These are phyloP conservation scores for Salix dunnii DNA, from an alignment of 345 rosid genomes.

Conservation along the genomic window DNA sequence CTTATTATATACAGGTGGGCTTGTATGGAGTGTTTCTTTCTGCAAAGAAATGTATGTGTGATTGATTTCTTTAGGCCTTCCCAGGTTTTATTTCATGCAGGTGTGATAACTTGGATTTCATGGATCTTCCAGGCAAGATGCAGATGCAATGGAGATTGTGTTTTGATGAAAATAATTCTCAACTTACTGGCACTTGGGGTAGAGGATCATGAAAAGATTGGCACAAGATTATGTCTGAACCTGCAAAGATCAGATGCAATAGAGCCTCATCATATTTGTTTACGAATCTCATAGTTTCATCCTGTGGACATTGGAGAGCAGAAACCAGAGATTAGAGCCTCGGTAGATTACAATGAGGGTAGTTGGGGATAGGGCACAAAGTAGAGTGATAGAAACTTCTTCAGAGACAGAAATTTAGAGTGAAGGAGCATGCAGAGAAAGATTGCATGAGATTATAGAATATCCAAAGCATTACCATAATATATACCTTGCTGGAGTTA, in stretches of 20 bases:
- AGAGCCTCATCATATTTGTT: constrained; percentile 39
- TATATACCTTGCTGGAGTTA: too few relatives aligned
- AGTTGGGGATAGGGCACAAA: not conserved
- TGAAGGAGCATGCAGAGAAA: not conserved
- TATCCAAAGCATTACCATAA: too few relatives aligned
- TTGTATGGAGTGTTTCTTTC: not conserved
- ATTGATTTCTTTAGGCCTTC: not conserved
- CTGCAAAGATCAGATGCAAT: constrained; percentile 54
- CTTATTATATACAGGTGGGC: too few relatives aligned
- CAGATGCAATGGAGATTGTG: not conserved
- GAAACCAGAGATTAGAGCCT: constrained; percentile 10
- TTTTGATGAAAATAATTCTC: constrained; percentile 4
- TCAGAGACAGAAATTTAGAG: not conserved
- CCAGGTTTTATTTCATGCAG: not conserved
- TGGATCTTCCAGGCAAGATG: too few relatives aligned
- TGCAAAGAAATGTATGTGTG: not conserved
- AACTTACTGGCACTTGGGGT: constrained; percentile 61
- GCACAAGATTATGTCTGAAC: constrained; percentile 63
- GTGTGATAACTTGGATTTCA: not conserved
- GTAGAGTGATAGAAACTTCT: not conserved
- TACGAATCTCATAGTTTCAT: constrained; percentile 41
- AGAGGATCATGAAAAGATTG: constrained; percentile 50
- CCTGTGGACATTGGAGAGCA: constrained; percentile 30
- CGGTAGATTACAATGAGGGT: not conserved
- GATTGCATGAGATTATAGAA: too few relatives aligned